Base-by-base conservation (phyloP, 768 basidiomycete species). In the Termitomyces titanicus region DNA sequence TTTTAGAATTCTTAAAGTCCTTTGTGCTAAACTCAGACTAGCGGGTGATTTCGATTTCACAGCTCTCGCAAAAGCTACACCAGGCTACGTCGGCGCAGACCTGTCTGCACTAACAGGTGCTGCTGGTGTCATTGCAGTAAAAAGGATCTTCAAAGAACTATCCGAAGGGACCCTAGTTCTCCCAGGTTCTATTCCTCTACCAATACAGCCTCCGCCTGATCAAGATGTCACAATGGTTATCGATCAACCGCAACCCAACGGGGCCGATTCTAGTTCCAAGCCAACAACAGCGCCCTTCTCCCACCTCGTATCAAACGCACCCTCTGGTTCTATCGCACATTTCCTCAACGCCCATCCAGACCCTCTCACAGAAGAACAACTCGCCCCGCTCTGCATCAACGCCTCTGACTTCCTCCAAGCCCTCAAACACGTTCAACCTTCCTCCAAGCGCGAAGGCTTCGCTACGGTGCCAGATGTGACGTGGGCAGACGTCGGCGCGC, bases 51-150 rank as follows among this genome's bases (percentile, higher is more conserved):
- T 98, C 58, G 85, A 99, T 68, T 97, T 94, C 68, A 67, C 75
- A 7, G 79, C 80, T 4, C 78, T 99, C 4, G 95, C 96, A 18
- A 96, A 93, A 70, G 85, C 89, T 1, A 99, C 96, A 0, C 97
- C 97, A 3, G 97, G 97, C 3, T 99, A 97, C 63, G 95, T 98
- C 12, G 95, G 97, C 27, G 97, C 97, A 0, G 96, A 99, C 74
- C 70, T 98, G 31, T 83, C 90, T 0, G 90, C 95, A 0, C 73
- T 98, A 5, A 92, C 94, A 0, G 90, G 93, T 8, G 94, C 94
- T 20, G 96, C 96, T 2, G 96, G 96, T 1, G 90, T 98, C 52
- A 89, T 94, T 47, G 95, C 97, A 0, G 95, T 98, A 31, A 98
- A 98, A 70, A 83, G 97, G 24, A 97, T 98, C 64, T 98, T 98